Conservation (phyloP, 768 basidiomycete species). For the Hortiboletus flavorubellus region DNA sequence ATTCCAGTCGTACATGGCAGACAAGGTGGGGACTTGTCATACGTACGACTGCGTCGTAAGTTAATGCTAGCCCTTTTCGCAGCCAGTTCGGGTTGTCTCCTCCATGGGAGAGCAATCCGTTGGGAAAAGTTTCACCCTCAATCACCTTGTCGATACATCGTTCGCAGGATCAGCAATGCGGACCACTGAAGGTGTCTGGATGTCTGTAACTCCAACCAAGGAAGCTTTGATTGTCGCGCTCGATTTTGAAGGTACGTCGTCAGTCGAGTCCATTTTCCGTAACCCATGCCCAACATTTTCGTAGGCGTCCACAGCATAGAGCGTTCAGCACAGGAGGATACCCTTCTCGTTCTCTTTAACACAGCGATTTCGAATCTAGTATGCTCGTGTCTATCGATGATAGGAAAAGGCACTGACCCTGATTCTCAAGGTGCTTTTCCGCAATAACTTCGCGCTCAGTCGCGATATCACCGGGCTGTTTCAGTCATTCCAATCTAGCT, state of each 20-base stretch:
- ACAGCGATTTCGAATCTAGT: slow-evolving; percentile 66
- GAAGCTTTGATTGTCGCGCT: slow-evolving; percentile 55
- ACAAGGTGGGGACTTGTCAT: slow-evolving; percentile 37
- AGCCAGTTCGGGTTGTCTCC: slow-evolving; percentile 63
- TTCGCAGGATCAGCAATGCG: slow-evolving; percentile 65
- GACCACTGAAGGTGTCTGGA: slow-evolving; percentile 64
- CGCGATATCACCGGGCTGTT: slow-evolving; percentile 61
- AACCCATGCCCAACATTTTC: not conserved
- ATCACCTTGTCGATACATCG: slow-evolving; percentile 62
- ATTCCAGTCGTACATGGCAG: slow-evolving; percentile 59
- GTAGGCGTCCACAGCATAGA: slow-evolving; percentile 63
- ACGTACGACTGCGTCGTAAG: not conserved
- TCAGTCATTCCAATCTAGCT: slow-evolving; percentile 57
- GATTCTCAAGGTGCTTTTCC: slow-evolving; percentile 50
- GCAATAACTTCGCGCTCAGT: slow-evolving; percentile 62
- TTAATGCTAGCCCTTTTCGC: not conserved
- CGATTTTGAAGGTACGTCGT: slow-evolving; percentile 55
- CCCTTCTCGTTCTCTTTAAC: slow-evolving; percentile 61
- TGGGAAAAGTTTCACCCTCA: slow-evolving; percentile 55
- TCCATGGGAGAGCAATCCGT: slow-evolving; percentile 71
- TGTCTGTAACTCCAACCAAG: slow-evolving; percentile 60
- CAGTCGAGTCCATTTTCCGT: slow-evolving; percentile 1
- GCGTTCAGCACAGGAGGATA: slow-evolving; percentile 60
- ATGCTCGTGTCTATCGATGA: slow-evolving; percentile 10
- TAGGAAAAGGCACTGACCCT: not conserved